These are phyloP conservation scores for Mycosphaerella sp. DNA, from an alignment of 2,329 filamentous ascomycete genomes.

Conservation along the genomic window DNA sequence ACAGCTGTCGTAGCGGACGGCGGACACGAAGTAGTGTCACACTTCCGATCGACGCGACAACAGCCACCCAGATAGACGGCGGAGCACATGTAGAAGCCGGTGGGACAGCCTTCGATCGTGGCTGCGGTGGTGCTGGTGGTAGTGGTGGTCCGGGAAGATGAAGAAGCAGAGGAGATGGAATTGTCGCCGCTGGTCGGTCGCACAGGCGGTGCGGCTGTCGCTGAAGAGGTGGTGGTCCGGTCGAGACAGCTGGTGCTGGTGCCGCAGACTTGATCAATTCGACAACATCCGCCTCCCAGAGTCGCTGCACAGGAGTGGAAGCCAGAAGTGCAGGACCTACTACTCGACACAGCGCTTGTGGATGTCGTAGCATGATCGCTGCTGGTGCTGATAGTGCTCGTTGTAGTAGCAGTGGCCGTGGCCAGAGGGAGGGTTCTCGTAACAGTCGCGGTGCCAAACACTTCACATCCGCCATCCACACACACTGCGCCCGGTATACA, in stretches of 20 bases:
- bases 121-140: slow-evolving; percentile 35
- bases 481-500: slow-evolving; percentile 68
- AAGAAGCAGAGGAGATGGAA: slow-evolving; percentile 9
- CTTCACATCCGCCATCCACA: slow-evolving; percentile 62
- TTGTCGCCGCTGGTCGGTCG: slow-evolving; percentile 36
- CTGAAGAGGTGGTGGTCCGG: slow-evolving; percentile 30
- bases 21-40: slow-evolving; percentile 73
- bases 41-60: slow-evolving; percentile 81
- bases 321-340: slow-evolving; percentile 37
- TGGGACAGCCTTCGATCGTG: slow-evolving; percentile 57
- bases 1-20: slow-evolving; percentile 56
- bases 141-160: slow-evolving; percentile 1
- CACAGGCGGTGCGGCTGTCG: slow-evolving; percentile 37
- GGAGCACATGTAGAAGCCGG: slow-evolving; percentile 84
- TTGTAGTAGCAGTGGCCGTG: slow-evolving; percentile 11
- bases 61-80: slow-evolving; percentile 77
- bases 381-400: slow-evolving; percentile 8
- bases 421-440: slow-evolving; percentile 16
- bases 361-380: slow-evolving; percentile 25
- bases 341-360: slow-evolving; percentile 15
- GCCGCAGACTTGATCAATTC: slow-evolving; percentile 41
- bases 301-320: slow-evolving; percentile 43
- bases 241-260: slow-evolving; percentile 35
- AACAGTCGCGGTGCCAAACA: slow-evolving; percentile 23
- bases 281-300: slow-evolving; percentile 47